Percentiles rank a stretch among this genome's conserved stretches.
Conservation (phyloP, 2,329 filamentous ascomycete species). For the Aureobasidium musti region DNA sequence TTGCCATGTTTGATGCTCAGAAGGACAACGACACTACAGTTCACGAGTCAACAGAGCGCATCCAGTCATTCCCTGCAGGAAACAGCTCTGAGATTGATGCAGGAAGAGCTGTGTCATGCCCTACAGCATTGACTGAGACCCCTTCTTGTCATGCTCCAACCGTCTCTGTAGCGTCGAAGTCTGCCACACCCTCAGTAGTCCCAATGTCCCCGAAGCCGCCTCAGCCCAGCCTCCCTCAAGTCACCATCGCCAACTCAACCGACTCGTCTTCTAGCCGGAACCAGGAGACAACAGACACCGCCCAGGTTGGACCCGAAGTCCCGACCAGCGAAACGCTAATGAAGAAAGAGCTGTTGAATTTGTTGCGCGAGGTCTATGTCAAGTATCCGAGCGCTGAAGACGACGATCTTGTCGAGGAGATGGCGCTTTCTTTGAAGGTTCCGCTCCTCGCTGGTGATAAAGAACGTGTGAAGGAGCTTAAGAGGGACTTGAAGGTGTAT, state of each 20-base stretch:
- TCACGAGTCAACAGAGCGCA: not conserved
- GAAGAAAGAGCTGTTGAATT: conserved; percentile 2
- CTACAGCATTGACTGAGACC: not conserved
- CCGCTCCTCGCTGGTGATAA: not conserved
- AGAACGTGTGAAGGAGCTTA: conserved; percentile 14
- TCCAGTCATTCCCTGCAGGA: not conserved
- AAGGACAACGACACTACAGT: too few relatives aligned
- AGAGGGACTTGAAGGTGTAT: conserved; percentile 14
- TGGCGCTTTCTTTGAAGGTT: conserved; percentile 8
- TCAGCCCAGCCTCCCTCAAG: too few relatives aligned
- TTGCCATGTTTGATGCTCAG: not conserved
- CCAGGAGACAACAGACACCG: not conserved
- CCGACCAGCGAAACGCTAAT: not conserved
- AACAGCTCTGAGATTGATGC: not conserved
- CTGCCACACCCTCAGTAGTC: not conserved
- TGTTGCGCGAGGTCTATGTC: conserved; percentile 1
- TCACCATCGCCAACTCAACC: not conserved
- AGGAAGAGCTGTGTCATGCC: not conserved
- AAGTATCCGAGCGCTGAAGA: conserved; percentile 15
- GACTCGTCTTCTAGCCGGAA: not conserved
- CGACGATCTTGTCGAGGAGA: not conserved
- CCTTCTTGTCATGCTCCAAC: not conserved
- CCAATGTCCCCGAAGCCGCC: too few relatives aligned
- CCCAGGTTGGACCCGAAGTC: too few relatives aligned
- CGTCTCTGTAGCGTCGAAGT: not conserved